These are phyloP conservation scores for Phallus indusiatus DNA, from an alignment of 768 basidiomycete genomes.

Conservation along the genomic window DNA sequence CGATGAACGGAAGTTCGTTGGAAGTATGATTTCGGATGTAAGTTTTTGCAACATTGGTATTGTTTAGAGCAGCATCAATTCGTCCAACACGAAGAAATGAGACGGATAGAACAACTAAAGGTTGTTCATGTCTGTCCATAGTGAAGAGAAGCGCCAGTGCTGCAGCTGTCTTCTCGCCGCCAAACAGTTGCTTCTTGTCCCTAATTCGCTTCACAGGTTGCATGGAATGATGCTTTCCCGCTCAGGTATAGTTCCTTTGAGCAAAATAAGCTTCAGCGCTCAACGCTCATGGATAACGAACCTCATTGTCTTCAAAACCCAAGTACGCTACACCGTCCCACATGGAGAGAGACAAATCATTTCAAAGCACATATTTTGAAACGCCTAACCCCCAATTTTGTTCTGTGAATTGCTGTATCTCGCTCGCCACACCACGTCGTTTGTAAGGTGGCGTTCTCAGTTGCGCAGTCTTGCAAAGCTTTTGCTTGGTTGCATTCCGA, in stretches of 20 bases:
- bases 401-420: slow-evolving; percentile 95
- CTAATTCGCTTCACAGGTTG: slow-evolving; percentile 99
- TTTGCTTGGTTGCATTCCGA: slow-evolving; percentile 85
- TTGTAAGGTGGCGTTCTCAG: slow-evolving; percentile 86
- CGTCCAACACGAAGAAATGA: slow-evolving; percentile 95
- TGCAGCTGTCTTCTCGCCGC: slow-evolving; percentile 97
- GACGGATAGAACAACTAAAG: slow-evolving; percentile 54
- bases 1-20: slow-evolving; percentile 86
- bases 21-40: slow-evolving; percentile 86
- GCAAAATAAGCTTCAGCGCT: too few species aligned
- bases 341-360: too few species aligned
- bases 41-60: slow-evolving; percentile 96
- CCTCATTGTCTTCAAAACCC: slow-evolving; percentile 92
- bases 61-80: slow-evolving; percentile 97
- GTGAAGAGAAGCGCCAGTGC: slow-evolving; percentile 94
- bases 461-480: slow-evolving; percentile 78
- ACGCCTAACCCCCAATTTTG: slow-evolving; percentile 89
- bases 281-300: slow-evolving; percentile 23
- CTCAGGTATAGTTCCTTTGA: slow-evolving; percentile 69
- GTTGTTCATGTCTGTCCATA: slow-evolving; percentile 66
- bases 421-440: slow-evolving; percentile 84
- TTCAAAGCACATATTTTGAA: slow-evolving; percentile 68
- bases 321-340: slow-evolving; percentile 98
- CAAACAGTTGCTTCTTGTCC: slow-evolving; percentile 98
- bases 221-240: slow-evolving; percentile 94